Evolutionary conservation across 2,329 filamentous ascomycete species (phyloP), one percentile per base, ranked within the genome.

Genomic region (Sphaceloma murrayae): DNA sequence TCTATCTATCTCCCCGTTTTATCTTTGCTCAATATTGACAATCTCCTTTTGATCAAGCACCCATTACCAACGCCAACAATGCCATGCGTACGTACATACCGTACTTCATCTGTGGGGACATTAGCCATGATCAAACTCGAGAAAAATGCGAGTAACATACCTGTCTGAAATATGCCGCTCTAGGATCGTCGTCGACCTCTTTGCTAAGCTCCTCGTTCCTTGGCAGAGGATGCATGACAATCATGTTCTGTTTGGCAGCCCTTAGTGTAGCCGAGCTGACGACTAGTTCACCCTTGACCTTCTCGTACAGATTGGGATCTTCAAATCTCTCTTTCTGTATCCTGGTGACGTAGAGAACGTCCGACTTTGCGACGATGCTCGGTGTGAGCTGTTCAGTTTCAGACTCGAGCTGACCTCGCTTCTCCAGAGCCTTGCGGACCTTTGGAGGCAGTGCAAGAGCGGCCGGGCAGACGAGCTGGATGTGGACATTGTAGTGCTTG

Each of bases 11-110:
- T 27, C 11, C 24, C 24, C 24, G 6, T 11, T 11, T 27, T 11
- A 27, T 27, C 7, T 27, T 7, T 7, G 11, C 6, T 7, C 24
- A 27, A 26, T 24, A 11, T 16, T 13, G 17, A 27, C 6, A 17
- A 27, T 13, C 13, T 14, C 24, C 13, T 16, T 26, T 40, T 40
- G 21, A 26, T 10, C 67, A 36, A 29, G 11, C 67, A 46, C 72
- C 79, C 83, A 98, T 82, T 64, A 96, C 85, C 64, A 96, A 72
- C 54, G 91, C 91, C 63, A 98, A 74, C 68, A 98, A 68, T 55
- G 91, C 91, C 91, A 98, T 98, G 63, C 91, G 83, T 66, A 85
- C 93, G 74, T 95, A 96, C 57, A 98, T 77, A 56, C 91, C 91
- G 68, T 96, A 95, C 67, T 82, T 79, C 89, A 95, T 95, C 88